Conservation (phyloP, 371 early-diverging fungal species). For the Zychaea mexicana region DNA sequence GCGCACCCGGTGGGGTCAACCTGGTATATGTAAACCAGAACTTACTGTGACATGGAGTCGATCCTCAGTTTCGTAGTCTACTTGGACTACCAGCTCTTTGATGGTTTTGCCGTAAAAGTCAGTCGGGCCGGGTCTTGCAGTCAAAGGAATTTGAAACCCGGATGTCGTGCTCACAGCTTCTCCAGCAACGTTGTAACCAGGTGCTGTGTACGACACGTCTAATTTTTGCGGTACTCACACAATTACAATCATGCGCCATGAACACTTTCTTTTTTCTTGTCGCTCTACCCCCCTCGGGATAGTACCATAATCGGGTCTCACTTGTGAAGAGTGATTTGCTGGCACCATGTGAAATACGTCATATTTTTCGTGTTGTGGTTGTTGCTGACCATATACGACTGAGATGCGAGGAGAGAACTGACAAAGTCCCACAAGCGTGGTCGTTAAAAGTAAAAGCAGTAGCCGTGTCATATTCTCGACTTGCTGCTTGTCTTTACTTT, state of each 20-base stretch:
- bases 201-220: constrained; percentile 19
- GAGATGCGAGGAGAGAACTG: too few species aligned
- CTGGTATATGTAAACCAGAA: neutral
- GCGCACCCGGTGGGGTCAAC: too few species aligned
- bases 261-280: too few species aligned
- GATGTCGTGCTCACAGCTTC: constrained; percentile 23
- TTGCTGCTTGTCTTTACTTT: too few species aligned
- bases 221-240: too few species aligned
- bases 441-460: too few species aligned
- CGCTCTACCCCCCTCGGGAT: too few species aligned
- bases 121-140: constrained; percentile 13
- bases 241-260: too few species aligned
- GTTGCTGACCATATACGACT: too few species aligned
- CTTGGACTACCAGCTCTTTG: constrained; percentile 35
- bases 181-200: constrained; percentile 36
- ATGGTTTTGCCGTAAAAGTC: constrained; percentile 47
- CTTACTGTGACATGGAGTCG: constrained; percentile 52
- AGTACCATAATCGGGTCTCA: neutral
- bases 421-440: neutral
- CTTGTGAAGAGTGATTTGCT: neutral
- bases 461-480: too few species aligned
- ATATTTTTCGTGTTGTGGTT: too few species aligned
- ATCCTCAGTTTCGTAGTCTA: constrained; percentile 54
- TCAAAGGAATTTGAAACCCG: constrained; percentile 29
- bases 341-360: neutral